Evolutionary conservation across 192 early-diverging fungal genomes (phyloP), one percentile per base, ranked within the genome.

Genomic region (Podila clonocystis): DNA sequence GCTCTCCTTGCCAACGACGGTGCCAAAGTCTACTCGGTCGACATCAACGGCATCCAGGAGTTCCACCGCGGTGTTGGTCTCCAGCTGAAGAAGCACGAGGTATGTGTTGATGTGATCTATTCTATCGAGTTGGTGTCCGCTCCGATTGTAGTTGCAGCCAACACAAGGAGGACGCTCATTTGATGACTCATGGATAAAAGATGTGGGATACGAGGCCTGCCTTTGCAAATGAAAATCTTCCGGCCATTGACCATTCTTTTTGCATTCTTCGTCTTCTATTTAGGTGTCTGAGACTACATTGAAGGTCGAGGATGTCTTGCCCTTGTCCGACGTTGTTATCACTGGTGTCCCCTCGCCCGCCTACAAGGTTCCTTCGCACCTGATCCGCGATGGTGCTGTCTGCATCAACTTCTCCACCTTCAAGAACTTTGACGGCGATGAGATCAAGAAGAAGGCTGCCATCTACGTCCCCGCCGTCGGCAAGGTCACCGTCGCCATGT

Each of bases 401-500:
- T 96, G 96, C 2, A 93, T 99, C 80, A 99, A 99, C 89, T 98
- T 99, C 85, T 95, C 96, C 22, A 94, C 94, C n/a, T 91, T 90
- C 69, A 93, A 94, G 69, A 99, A 99, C 85, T 98, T 98, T 85
- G 92, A 95, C 72, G 77, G 70, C 22, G 95, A 96, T 24, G 94
- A 95, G 58, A 90, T 99, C 70, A 94, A 94, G 82, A 90, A 94
- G n/a, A 92, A 93, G 63, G 96, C 98, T 38, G 92, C 94, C 28
- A 97, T 99, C 79, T 99, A 93, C 82, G 97, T 99, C 62, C 96
- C 96, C 0, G 91, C 93, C 6, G 95, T 99, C 13, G 98, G 98
- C 55, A 98, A 99, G 82, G 98, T 98, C 63, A 99, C 98, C 4
- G 96, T 99, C 19, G 94, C 96, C 17, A 99, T 99, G 98, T 87